Evolutionary conservation across 2,329 filamentous ascomycete genomes (phyloP).

Genomic region (Gaeumannomyces tritici): DNA sequence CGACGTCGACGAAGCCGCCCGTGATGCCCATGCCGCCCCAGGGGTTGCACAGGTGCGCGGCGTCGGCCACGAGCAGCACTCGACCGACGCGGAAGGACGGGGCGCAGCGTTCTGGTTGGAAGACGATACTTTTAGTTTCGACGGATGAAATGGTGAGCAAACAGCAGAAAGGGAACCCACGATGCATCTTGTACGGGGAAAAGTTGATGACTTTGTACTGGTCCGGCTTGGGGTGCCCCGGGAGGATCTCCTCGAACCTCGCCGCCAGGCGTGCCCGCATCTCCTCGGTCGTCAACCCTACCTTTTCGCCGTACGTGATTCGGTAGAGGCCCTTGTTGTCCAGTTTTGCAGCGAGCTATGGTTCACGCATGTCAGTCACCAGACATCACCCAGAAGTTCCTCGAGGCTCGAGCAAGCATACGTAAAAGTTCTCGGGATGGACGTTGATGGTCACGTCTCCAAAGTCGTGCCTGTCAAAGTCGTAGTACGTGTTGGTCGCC

Average conservation of each 20-base stretch:
- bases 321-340: constrained; percentile 50
- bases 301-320: constrained; percentile 51
- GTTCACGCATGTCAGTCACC: not conserved
- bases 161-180: not conserved
- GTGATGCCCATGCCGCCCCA: constrained; percentile 54
- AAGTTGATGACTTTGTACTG: constrained; percentile 48
- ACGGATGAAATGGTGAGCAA: not conserved
- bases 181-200: constrained; percentile 52
- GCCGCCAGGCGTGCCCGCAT: constrained; percentile 39
- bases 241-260: constrained; percentile 49
- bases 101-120: constrained; percentile 42
- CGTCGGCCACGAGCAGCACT: constrained; percentile 49
- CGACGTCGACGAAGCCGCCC: constrained; percentile 54
- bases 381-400: too few species aligned
- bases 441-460: constrained; percentile 51
- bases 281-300: constrained; percentile 42
- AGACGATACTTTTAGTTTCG: not conserved
- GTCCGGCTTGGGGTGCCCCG: constrained; percentile 46
- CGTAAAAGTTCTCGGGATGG: constrained; percentile 45
- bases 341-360: constrained; percentile 51
- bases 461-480: constrained; percentile 45
- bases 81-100: constrained; percentile 46
- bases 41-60: constrained; percentile 46
- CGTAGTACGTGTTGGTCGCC: constrained; percentile 56
- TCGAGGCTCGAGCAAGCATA: too few species aligned